A percentile compares a stretch with the other conserved stretches of the same genome.
phyloP scores from a whole-genome alignment of 805 yeast species.

The Dipodascus geniculatus region DNA sequence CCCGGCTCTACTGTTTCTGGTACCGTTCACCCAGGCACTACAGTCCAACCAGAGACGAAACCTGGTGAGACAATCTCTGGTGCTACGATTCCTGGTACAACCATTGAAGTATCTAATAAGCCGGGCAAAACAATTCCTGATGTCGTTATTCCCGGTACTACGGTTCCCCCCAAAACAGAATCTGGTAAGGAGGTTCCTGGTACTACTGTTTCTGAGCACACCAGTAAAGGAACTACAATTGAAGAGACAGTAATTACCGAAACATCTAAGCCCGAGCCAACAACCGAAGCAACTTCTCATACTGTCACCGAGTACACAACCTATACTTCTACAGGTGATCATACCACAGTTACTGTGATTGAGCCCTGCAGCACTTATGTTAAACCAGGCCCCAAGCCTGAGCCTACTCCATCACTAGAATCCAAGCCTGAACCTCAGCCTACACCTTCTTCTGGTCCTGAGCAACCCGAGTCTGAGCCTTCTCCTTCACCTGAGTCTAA shows the following conservation, averaged over 20 bases:
- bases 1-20: neutral
- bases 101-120: neutral
- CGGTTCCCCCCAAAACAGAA: neutral
- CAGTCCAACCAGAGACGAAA: neutral
- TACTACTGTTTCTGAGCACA: neutral
- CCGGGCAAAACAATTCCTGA: constrained; percentile 1
- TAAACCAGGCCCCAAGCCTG: neutral
- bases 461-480: neutral
- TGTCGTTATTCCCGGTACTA: neutral
- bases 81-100: neutral
- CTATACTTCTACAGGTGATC: neutral
- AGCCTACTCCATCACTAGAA: neutral
- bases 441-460: neutral
- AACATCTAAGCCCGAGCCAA: neutral
- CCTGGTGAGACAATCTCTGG: neutral
- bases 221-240: neutral
- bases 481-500: neutral
- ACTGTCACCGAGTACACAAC: neutral
- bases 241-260: neutral
- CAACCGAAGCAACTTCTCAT: neutral
- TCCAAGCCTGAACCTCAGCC: neutral
- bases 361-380: neutral
- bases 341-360: neutral
- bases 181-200: neutral
- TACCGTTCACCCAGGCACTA: neutral